phyloP scores from a whole-genome alignment of 208 protist genomes.

The Leishmania major region DNA sequence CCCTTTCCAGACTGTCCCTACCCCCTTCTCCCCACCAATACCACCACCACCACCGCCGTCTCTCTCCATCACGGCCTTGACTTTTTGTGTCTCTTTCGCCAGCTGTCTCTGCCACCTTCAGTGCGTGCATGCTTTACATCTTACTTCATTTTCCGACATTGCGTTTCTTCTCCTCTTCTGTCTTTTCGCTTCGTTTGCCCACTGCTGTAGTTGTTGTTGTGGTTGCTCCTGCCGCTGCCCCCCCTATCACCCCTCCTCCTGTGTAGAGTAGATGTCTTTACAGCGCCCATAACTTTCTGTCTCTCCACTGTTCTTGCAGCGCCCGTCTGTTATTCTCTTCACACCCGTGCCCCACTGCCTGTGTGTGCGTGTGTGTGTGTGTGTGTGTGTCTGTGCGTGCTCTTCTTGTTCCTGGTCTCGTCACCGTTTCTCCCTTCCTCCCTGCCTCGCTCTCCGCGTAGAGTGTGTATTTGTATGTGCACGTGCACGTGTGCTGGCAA shows the following conservation, averaged over 20 bases:
- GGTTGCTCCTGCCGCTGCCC: background rate
- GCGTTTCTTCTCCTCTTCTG: background rate
- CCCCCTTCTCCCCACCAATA: background rate
- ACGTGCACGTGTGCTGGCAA: background rate
- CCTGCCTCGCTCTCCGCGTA: background rate
- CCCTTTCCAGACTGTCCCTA: no score
- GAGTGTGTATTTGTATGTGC: background rate
- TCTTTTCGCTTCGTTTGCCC: background rate
- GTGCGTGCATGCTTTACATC: background rate
- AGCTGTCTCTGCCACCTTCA: background rate
- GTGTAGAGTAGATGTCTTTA: background rate
- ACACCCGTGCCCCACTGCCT: no score
- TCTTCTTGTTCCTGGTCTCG: background rate
- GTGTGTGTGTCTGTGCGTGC: background rate
- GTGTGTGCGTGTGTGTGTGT: background rate
- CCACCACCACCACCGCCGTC: background rate
- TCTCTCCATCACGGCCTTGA: background rate
- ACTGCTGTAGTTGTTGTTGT: background rate
- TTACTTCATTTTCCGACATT: background rate
- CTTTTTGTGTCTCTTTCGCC: background rate
- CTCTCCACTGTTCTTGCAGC: background rate
- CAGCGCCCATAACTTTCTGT: background rate
- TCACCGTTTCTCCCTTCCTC: background rate
- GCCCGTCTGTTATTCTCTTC: background rate
- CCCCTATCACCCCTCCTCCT: background rate